phyloP scores from a whole-genome alignment of 177 flowering plant genomes.

The Vitis hybrid region DNA sequence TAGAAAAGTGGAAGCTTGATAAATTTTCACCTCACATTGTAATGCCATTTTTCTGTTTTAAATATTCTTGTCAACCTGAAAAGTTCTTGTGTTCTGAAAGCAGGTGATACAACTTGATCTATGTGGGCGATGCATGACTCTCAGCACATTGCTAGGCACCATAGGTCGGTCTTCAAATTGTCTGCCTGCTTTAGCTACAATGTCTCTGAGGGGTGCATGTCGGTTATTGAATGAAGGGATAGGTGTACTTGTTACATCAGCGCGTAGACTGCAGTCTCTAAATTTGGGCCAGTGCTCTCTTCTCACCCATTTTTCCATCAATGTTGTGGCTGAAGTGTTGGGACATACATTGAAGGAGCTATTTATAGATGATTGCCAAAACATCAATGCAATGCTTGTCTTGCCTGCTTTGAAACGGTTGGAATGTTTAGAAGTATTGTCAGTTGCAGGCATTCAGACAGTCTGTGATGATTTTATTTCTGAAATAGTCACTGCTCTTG shows the following conservation, averaged over 20 bases:
- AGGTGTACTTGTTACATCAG: conserved; percentile 18
- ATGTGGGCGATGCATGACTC: conserved; percentile 33
- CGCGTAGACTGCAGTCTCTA: conserved; percentile 33
- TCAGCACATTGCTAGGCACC: conserved; percentile 15
- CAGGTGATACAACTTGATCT: conserved; percentile 47
- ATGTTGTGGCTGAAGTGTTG: conserved; percentile 14
- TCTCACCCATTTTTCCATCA: conserved; percentile 26
- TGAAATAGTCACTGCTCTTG: conserved; percentile 21
- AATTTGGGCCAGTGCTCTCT: conserved; percentile 43
- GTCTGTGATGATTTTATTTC: conserved; percentile 34
- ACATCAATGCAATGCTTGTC: conserved; percentile 23
- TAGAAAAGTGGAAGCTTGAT: not conserved
- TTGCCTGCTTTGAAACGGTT: conserved; percentile 28
- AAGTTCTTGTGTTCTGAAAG: not conserved
- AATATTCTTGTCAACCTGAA: not conserved
- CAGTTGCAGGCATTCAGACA: conserved; percentile 35
- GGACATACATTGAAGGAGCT: conserved; percentile 33
- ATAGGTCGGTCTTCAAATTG: conserved; percentile 12
- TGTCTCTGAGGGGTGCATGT: conserved; percentile 41
- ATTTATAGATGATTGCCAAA: conserved; percentile 36
- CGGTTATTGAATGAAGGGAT: conserved; percentile 31
- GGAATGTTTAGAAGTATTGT: conserved; percentile 32
- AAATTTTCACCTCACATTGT: not conserved
- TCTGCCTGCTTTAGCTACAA: conserved; percentile 24
- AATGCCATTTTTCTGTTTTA: not conserved